Evolutionary conservation across 1,284 basidiomycete genomes (phyloP).

Genomic region (Moesziomyces sp.): DNA sequence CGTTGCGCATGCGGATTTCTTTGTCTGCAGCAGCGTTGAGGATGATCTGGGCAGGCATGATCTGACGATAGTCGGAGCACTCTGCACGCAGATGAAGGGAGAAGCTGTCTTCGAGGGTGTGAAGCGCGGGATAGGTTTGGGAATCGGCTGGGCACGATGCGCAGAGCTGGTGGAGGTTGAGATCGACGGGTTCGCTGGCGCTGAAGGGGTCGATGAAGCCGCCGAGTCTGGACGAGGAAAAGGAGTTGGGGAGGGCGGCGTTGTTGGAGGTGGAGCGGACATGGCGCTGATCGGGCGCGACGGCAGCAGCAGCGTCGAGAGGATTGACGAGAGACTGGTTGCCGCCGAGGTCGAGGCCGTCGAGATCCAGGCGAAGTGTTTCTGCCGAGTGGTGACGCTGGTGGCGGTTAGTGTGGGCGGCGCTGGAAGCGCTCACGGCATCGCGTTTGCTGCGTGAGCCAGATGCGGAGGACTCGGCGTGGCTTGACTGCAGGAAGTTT

Average conservation of each 20-base stretch:
- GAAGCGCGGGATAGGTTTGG: slow-evolving; percentile 3
- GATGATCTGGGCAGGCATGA: slow-evolving; percentile 44
- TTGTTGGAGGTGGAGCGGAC: slow-evolving; percentile 32
- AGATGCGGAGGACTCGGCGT: neutral
- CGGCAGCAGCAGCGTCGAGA: neutral
- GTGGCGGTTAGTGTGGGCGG: slow-evolving; percentile 2
- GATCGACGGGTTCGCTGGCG: slow-evolving; percentile 7
- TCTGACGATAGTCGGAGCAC: slow-evolving; percentile 56
- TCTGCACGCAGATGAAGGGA: slow-evolving; percentile 53
- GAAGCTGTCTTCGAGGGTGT: slow-evolving; percentile 51
- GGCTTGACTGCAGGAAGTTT: neutral
- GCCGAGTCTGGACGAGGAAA: neutral
- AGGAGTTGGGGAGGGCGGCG: neutral
- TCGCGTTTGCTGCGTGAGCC: neutral
- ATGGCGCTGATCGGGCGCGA: slow-evolving; percentile 1
- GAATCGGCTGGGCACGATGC: slow-evolving; percentile 1
- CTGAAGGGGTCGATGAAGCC: slow-evolving; percentile 2
- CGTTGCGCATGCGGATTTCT: slow-evolving; percentile 7
- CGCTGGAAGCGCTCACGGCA: neutral
- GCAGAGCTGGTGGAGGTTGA: slow-evolving; percentile 8
- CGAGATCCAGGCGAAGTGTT: slow-evolving; percentile 50
- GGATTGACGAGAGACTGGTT: slow-evolving; percentile 6
- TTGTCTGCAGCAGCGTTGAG: slow-evolving; percentile 33
- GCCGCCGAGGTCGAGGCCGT: slow-evolving; percentile 58
- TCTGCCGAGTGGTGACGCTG: slow-evolving; percentile 36